phyloP scores from a whole-genome alignment of 192 early-diverging fungal species.

The Coemansia sp. region DNA sequence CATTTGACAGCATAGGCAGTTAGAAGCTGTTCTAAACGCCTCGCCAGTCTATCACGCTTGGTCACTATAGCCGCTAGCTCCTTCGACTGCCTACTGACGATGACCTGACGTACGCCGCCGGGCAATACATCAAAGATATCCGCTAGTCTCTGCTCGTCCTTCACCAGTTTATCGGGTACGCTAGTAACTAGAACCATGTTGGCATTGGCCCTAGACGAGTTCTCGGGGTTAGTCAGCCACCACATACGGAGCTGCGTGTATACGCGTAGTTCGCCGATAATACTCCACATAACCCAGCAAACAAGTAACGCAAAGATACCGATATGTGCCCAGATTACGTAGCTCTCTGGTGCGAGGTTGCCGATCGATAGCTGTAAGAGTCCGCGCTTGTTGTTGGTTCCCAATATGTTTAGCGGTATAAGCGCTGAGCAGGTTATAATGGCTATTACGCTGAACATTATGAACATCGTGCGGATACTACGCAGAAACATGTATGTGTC shows the following conservation, averaged over 20 bases:
- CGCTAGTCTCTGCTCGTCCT: slow-evolving; percentile 53
- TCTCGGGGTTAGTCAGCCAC: slow-evolving; percentile 63
- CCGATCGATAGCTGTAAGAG: slow-evolving; percentile 68
- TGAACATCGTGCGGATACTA: slow-evolving; percentile 68
- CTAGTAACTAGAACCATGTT: slow-evolving; percentile 74
- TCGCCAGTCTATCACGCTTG: slow-evolving; percentile 60
- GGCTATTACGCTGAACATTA: slow-evolving; percentile 58
- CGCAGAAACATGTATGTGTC: slow-evolving; percentile 83
- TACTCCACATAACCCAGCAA: slow-evolving; percentile 54
- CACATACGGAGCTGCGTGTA: slow-evolving; percentile 72
- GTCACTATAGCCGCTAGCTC: slow-evolving; percentile 59
- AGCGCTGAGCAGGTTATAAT: slow-evolving; percentile 24
- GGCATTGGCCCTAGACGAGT: slow-evolving; percentile 58
- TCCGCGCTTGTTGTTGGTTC: slow-evolving; percentile 54
- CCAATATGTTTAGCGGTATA: slow-evolving; percentile 71
- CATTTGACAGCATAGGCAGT: slow-evolving; percentile 56
- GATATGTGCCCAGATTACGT: slow-evolving; percentile 73
- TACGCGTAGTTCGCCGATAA: slow-evolving; percentile 64
- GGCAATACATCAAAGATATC: slow-evolving; percentile 68
- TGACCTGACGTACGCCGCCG: slow-evolving; percentile 74
- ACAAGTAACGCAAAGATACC: slow-evolving; percentile 48
- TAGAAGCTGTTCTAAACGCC: slow-evolving; percentile 59
- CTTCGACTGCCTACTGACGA: slow-evolving; percentile 65
- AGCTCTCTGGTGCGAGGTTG: slow-evolving; percentile 61
- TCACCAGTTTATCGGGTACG: slow-evolving; percentile 68